Evolutionary conservation across 2,329 filamentous ascomycete species (phyloP), one percentile per base, ranked within the genome.

Genomic region (Ceratocystis albifundus): DNA sequence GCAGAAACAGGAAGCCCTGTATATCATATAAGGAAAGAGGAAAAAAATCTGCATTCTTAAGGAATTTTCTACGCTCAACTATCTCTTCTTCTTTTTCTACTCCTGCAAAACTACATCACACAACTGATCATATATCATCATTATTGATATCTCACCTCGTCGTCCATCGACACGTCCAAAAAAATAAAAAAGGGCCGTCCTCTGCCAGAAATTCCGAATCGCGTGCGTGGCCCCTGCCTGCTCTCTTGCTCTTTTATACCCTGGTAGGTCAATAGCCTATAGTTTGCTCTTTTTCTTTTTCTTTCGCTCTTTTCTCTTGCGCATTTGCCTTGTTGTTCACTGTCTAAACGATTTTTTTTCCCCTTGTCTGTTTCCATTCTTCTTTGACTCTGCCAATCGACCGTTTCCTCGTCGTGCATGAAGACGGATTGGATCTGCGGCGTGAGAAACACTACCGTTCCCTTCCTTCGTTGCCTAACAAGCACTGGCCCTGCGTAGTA

Each of bases 221-320:
- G 46, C 17, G 46, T 50, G 46, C 17, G 46, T 50, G 46, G 46
- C 30, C 53, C 53, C 53, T 57, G 53, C 53, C 53, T 57, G 53
- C 53, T 22, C 10, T 57, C 7, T 36, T 30, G 30, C 10, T 17
- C 53, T 57, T 28, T 17, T 17, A 15, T 28, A 57, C 17, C 53
- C 22, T 57, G 53, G 53, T 57, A 57, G 30, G 53, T 57, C 53
- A 57, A 36, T 4, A 30, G 25, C 53, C 53, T 30, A 57, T 30
- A 57, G 53, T 15, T 30, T 30, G 8, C 10, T 17, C 53, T 30
- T 30, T 50, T n/a, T 8, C 15, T 30, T 28, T 57, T 25, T n/a
- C n/a, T 28, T 15, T 15, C 12, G 25, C 8, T 22, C 46, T 50
- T 28, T 15, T 30, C 12, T 30, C 8, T 8, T 57, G 53, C 12